Evolutionary conservation across 2,329 filamentous ascomycete species (phyloP), one percentile per base, ranked within the genome.

Genomic region (Apiospora kogelbergensis): DNA sequence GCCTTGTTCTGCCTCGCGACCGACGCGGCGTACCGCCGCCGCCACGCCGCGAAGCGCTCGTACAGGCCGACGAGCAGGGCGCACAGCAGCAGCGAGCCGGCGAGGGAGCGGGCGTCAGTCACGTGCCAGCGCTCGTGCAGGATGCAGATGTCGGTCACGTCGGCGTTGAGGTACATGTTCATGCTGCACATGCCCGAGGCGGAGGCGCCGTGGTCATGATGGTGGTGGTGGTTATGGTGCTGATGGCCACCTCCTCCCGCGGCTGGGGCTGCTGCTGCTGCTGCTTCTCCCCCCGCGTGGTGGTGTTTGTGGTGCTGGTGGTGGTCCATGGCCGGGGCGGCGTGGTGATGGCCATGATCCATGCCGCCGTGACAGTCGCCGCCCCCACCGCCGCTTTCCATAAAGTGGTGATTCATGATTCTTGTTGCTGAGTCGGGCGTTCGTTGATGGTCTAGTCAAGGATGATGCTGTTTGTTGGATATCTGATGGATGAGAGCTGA

Each of bases 81-180:
- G 63, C 63, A 65, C 22, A 65, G 63, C 22, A 45, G 41, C 63
- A 65, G 41, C 15, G 63, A 65, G 24, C 2, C 41, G 41, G 44
- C 63, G 24, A 65, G 33, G 41, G 63, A 65, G 41, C 15, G 63
- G 17, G 63, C 44, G 63, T 45, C 63, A 41, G 63, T 65, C 24
- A 20, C 63, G 41, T 45, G 63, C 63, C 63, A 65, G 24, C 63
- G 63, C 41, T 65, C 63, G 24, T 65, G 63, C 24, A 65, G 63
- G 63, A 65, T 65, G 63, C 63, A 65, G 63, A 65, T 24, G 41
- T 65, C 63, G 24, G 41, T 65, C 41, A 33, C 44, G 63, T 65
- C 63, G 63, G 63, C 22, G 41, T 65, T 65, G 41, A 65, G 63
- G 63, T 44, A 65, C 63, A 65, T 65, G 63, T 65, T 65, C 63